Evolutionary conservation across 2,329 filamentous ascomycete species (phyloP), one percentile per base, ranked within the genome.

Genomic region (Thielaviopsis punctulata): DNA sequence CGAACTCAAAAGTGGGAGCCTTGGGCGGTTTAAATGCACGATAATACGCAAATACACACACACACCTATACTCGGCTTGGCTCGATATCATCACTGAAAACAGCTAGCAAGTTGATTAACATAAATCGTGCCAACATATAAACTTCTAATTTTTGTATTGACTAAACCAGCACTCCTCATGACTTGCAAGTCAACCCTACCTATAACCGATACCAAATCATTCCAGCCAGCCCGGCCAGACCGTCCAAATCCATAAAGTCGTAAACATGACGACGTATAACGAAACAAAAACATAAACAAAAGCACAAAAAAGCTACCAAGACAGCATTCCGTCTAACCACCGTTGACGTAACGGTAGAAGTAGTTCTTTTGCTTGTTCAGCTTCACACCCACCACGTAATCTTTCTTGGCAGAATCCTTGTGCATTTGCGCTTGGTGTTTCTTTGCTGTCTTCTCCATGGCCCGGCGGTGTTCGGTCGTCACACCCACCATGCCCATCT

Each of bases 321-420:
- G n/a, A n/a, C n/a, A n/a, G n/a, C n/a, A 36, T 8, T 39, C 36
- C 44, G 52, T 54, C 62, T 65, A 71, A 65, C 68, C 68, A 62
- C 69, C 68, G 51, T 63, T 63, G 56, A 66, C 61, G 58, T 69
- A 70, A 50, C 65, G 71, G 67, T 75, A 75, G 62, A 74, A 74
- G 65, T 75, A 77, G 59, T 69, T 70, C 63, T 76, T 75, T 65
- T 93, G 86, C 71, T 76, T 76, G 46, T 55, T 55, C 45, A 55
- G 41, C 43, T 55, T 55, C 22, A 55, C 55, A 7, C 55, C 55
- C 30, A 52, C 39, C 8, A 52, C 54, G 15, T 56, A 53, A 36
- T 52, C 54, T 19, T 53, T 51, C 50, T 57, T 53, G 23, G 54
- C 49, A n/a, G 45, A 24, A 13, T 53, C 52, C 39, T 56, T 50